Evolutionary conservation across 2,329 filamentous ascomycete species (phyloP).

Genomic region (Scedosporium minutisporum): DNA sequence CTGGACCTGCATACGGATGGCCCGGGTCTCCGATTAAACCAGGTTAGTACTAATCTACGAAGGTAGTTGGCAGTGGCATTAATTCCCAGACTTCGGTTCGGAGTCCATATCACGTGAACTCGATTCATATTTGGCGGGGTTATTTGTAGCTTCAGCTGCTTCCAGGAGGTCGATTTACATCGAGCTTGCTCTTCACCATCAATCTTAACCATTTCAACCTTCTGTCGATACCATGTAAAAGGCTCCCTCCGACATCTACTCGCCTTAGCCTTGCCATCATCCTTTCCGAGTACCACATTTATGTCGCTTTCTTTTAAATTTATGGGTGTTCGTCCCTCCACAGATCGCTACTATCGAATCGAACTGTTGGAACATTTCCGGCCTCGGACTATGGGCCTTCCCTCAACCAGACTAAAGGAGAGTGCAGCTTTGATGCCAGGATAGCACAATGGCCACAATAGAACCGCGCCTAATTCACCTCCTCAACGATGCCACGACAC

Average conservation of each 20-base stretch:
- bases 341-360: not conserved
- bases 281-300: not conserved
- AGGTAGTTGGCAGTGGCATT: too few species aligned
- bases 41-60: too few species aligned
- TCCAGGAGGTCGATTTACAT: too few species aligned
- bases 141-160: too few species aligned
- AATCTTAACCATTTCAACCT: not conserved
- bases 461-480: slow-evolving; percentile 58
- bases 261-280: not conserved
- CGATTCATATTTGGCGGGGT: too few species aligned
- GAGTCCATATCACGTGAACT: too few species aligned
- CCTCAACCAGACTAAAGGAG: not conserved
- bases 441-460: slow-evolving; percentile 51
- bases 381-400: slow-evolving; percentile 4
- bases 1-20: too few species aligned
- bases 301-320: not conserved
- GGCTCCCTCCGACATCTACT: not conserved
- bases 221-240: not conserved
- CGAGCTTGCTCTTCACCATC: too few species aligned
- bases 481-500: slow-evolving; percentile 46
- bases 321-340: not conserved
- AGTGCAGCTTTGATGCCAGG: slow-evolving; percentile 5
- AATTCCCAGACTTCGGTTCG: too few species aligned
- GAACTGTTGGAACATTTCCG: not conserved
- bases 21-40: too few species aligned